These are phyloP conservation scores for Sphaceloma murrayae DNA, from an alignment of 2,329 filamentous ascomycete species.

Conservation along the genomic window DNA sequence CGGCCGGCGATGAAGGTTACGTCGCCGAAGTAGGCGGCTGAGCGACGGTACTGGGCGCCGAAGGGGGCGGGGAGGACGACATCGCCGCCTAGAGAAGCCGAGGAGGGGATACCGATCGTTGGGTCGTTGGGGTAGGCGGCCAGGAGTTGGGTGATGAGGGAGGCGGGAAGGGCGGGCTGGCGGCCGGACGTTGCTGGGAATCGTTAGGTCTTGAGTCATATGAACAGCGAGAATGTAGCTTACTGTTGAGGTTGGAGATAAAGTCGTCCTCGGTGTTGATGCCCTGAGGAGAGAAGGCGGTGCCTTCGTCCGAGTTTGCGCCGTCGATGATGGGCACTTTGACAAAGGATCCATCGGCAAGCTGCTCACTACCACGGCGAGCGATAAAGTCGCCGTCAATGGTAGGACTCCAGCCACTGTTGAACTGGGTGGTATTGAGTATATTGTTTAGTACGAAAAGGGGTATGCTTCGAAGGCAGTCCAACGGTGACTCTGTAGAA, in stretches of 20 bases:
- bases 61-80: constrained; percentile 28
- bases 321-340: constrained; percentile 52
- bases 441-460: constrained; percentile 24
- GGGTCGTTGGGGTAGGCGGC: constrained; percentile 47
- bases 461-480: constrained; percentile 51
- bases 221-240: background rate
- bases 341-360: constrained; percentile 51
- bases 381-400: constrained; percentile 50
- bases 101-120: constrained; percentile 40
- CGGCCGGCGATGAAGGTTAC: constrained; percentile 47
- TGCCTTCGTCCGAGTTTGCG: constrained; percentile 57
- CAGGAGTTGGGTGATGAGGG: constrained; percentile 34
- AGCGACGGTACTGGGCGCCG: constrained; percentile 45
- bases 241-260: constrained; percentile 32
- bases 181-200: constrained; percentile 14
- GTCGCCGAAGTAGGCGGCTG: constrained; percentile 48
- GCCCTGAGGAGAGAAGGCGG: constrained; percentile 43
- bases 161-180: constrained; percentile 19
- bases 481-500: constrained; percentile 54
- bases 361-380: constrained; percentile 44
- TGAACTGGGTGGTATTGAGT: constrained; percentile 29
- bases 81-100: constrained; percentile 27
- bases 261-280: constrained; percentile 50
- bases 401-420: constrained; percentile 33
- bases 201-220: background rate